Conservation (phyloP, 1,284 basidiomycete genomes). For the Sporisorium iseilematis-ciliati region DNA sequence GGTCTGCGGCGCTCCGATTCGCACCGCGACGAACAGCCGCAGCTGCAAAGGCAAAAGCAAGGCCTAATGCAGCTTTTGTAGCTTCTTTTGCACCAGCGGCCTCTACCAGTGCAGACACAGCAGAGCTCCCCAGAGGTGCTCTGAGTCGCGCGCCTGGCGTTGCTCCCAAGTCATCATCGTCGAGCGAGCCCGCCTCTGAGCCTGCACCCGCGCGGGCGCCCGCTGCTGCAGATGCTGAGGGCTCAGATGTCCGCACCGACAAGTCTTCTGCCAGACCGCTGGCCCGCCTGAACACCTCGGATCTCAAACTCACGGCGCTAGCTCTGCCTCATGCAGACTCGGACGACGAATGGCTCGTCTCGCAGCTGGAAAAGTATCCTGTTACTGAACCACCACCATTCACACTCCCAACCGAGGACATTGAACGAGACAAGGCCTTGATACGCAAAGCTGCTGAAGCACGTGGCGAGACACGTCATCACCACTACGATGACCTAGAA, state of each 20-base stretch:
- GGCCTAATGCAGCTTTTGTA: slow-evolving; percentile 43
- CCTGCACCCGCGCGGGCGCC: not conserved
- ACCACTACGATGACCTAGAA: slow-evolving; percentile 17
- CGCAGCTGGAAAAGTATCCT: slow-evolving; percentile 20
- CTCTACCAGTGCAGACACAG: not conserved
- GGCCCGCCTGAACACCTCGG: slow-evolving; percentile 3
- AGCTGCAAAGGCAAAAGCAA: slow-evolving; percentile 26
- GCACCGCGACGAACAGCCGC: slow-evolving; percentile 48
- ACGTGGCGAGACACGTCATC: slow-evolving; percentile 17
- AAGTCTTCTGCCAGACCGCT: not conserved
- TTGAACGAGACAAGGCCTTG: slow-evolving; percentile 38
- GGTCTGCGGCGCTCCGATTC: slow-evolving; percentile 62
- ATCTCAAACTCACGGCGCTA: slow-evolving; percentile 31
- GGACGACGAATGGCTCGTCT: slow-evolving; percentile 22
- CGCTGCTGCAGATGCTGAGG: not conserved
- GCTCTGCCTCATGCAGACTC: slow-evolving; percentile 18
- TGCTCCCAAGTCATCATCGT: slow-evolving; percentile 10
- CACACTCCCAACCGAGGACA: slow-evolving; percentile 30
- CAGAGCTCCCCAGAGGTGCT: slow-evolving; percentile 10
- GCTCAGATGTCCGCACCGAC: not conserved
- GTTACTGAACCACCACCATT: slow-evolving; percentile 24
- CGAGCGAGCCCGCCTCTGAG: not conserved
- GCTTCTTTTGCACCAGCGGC: slow-evolving; percentile 30
- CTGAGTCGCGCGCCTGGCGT: slow-evolving; percentile 30
- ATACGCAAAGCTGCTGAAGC: slow-evolving; percentile 16